Conservation (phyloP, 345 rosid genomes). For the Zanthoxylum bungeanum region DNA sequence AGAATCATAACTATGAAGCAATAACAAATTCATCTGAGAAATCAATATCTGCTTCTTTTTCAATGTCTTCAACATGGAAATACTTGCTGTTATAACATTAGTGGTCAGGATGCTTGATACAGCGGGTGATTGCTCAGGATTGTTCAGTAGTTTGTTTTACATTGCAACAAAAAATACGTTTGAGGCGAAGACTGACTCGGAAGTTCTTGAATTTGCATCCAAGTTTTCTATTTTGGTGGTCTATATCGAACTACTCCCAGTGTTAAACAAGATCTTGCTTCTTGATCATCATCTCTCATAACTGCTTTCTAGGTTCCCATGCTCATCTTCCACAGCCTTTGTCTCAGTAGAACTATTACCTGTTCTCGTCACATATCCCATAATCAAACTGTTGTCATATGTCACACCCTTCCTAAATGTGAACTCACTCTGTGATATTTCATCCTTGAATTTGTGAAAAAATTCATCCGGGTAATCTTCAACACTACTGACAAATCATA, state of each 20-base stretch:
- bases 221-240: constrained; percentile 14
- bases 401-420: not conserved
- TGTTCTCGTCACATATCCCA: constrained; percentile 8
- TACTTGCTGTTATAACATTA: constrained; percentile 8
- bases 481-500: too few relatives aligned
- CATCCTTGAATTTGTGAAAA: constrained; percentile 1
- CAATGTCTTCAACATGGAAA: constrained; percentile 26
- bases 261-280: constrained; percentile 6
- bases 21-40: constrained; percentile 58
- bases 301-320: not conserved
- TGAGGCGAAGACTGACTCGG: constrained; percentile 13
- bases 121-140: constrained; percentile 15
- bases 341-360: constrained; percentile 13
- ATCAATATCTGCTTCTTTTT: constrained; percentile 30
- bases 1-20: constrained; percentile 40
- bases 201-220: constrained; percentile 15
- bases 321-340: constrained; percentile 12
- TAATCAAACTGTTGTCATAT: constrained; percentile 14
- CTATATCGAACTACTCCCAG: constrained; percentile 4
- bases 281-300: not conserved
- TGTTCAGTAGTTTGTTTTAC: constrained; percentile 3
- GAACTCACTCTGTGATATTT: constrained; percentile 7
- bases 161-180: constrained; percentile 20
- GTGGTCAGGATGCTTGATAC: constrained; percentile 10
- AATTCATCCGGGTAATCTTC: not conserved